Base-by-base conservation (phyloP, 371 early-diverging fungal genomes). In the Syncephalastrum racemosum region DNA sequence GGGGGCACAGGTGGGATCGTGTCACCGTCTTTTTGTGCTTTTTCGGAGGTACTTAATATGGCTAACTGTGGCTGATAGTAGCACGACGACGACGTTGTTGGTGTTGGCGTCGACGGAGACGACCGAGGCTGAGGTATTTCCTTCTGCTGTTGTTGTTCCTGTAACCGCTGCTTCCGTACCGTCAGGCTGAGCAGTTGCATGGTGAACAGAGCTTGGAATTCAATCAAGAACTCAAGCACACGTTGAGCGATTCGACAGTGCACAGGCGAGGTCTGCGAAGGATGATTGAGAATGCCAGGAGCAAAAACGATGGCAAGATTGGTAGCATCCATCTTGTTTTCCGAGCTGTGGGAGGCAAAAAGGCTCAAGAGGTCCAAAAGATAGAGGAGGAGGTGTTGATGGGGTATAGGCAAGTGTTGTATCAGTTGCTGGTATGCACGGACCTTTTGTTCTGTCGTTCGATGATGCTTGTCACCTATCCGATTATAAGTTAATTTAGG, bases 241-340 rank as follows among this genome's bases (percentile, higher is more conserved):
- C 68, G 65, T 18, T 84, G 81, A 12, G 82, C 78, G 16, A 78
- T 71, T 51, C 77, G 82, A 55, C 84, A 84, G 41, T 83, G 75
- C 18, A 77, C 77, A 10, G 84, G 82, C 65, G 80, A 66, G 68
- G 76, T 70, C 43, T 84, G 83, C 15, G 72, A 70, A 14, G 84
- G 83, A 44, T 79, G 79, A 1, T 76, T 66, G 4, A 85, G 57
- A 19, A 86, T 76, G 8, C 81, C 81, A 1, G 84, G 85, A 24
- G 80, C 76, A 60, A 88, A 88, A 4, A 88, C 83, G 14, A 81
- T 73, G 2, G 86, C 83, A 8, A 88, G 60, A 53, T 85, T 88
- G 24, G 75, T 72, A 2, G 76, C 68, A 56, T 76, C 75, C 85
- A 85, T 85, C 25, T 77, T 64, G 16, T 75, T 85, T 18, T 73